Base-by-base conservation (phyloP, 2,329 filamentous ascomycete species). In the Fusarium pseudocircinatum region DNA sequence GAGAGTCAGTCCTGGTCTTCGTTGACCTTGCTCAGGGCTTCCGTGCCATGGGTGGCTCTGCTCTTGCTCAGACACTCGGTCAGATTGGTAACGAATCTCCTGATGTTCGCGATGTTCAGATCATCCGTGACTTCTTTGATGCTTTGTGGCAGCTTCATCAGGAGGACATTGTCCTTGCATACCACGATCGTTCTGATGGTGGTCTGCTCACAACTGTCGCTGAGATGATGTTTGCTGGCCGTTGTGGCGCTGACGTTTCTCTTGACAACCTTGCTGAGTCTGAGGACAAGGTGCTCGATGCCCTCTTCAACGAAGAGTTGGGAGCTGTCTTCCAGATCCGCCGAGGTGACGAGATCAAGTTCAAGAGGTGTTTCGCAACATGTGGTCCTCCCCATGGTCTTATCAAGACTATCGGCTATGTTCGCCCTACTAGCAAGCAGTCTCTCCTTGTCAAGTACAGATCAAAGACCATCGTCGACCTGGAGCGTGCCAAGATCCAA, bases 151-250 rank as follows among this genome's bases (percentile, higher is more conserved):
- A 91, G 77, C 83, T 92, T 54, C 90, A 92, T 78, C 77, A 78
- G 87, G 82, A 86, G 83, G 84, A 84, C 47, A 83, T 88, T 43
- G 95, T 98, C 16, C 89, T 98, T 28, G 96, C 96, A 7, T 98
- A 98, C 81, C 96, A 98, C 81, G 96, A 98, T 82, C 89, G 93
- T 52, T 98, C 95, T 0, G 96, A 98, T 81, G 96, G 96, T 81
- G 96, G 96, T 78, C 86, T 98, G 15, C 90, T 98, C 80, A 96
- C 96, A 2, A 95, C 96, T 11, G 84, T 98, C 39, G 94, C 92
- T 6, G 96, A 99, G 84, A 98, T 98, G 96, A 97, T 97, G 90
- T 98, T 98, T 81, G 96, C 96, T 37, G 96, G 96, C 34, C 93
- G 95, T 63, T 97, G 94, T 78, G 96, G 96, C 69, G 88, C 94